Evolutionary conservation across 352 stramenopile species (phyloP), one percentile per base, ranked within the genome.

Genomic region (Phytophthora lateralis): DNA sequence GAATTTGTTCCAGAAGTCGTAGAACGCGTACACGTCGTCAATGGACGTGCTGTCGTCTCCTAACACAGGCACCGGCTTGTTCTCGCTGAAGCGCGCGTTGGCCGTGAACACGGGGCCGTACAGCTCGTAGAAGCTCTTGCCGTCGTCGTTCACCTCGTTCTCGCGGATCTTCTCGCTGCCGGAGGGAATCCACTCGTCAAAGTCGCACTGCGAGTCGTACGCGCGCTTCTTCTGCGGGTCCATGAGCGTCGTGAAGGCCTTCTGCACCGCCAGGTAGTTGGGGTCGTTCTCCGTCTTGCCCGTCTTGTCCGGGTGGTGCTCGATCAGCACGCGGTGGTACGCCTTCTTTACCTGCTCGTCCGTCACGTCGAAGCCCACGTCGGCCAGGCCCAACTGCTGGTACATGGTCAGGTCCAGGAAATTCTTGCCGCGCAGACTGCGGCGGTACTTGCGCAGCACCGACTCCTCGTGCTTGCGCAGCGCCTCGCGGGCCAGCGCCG

Each of bases 1-100:
- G 44, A 91, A 91, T 65, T 93, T 94, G 80, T 84, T 75, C 82
- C 88, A 97, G 71, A 97, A 96, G 72, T 96, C 86, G 75, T 96
- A 97, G 64, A 96, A 91, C 5, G 71, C 61, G 54, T 89, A 88
- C 2, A 94, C 85, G 15, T 74, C 66, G 34, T 91, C 85, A 18
- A 97, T 80, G 15, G 82, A 53, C 24, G 61, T 65, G 34, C 69
- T 55, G 59, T 96, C 78, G 24, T 75, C 75, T 39, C 89, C 88
- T 18, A 96, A 73, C 41, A 32, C 30, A 4, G 89, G 87, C 38
- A 93, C 88, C 0, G 90, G 81, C 60, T 86, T 89, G 14, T 82
- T 89, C 62, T 85, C 88, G 38, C 87, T 96, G 65, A 93, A 95
- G 11, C 80, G 76, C 12, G 85, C 88, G 63, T 95, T 91, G 39